Evolutionary conservation across 2,329 filamentous ascomycete species (phyloP), one percentile per base, ranked within the genome.

Genomic region (Botrytis cinerea): DNA sequence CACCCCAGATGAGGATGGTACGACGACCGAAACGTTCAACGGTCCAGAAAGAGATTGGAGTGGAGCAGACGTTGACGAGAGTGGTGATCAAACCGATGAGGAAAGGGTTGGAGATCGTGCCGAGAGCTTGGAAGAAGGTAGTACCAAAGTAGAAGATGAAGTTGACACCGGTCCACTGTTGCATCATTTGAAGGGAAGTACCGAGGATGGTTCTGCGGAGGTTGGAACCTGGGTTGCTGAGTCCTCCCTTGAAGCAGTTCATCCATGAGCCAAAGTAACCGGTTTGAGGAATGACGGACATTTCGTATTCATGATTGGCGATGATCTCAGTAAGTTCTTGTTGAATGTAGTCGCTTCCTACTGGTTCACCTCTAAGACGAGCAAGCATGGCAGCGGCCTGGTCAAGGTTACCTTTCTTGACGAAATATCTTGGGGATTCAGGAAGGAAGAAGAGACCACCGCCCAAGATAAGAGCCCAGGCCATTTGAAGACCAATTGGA

Each of bases 61-160:
- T 97, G 57, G 93, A 95, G 84, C 84, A 87, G 75, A 96, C 93
- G 84, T 97, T 97, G 86, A 97, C 93, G 71, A 96, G 88, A 76
- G 92, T 96, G 82, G 93, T 95, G 84, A 97, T 88, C 81, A 97
- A 87, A 74, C 91, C 92, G 81, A 96, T 94, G 78, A 97, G 83
- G 88, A 97, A 97, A 61, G 89, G 86, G 86, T 97, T 91, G 75
- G 81, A 78, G 79, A 97, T 93, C 79, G 92, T 92, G 77, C 91
- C 91, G 45, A 92, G 91, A 38, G 90, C 90, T 83, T 92, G 84
- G 85, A 97, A 92, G 89, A 97, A 97, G 74, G 92, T 89, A 48
- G 93, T 94, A 51, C 92, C 93, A 85, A 91, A 93, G 85, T 93
- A 93, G 86, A 95, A 96, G 86, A 96, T 93, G 84, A 95, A 97